A percentile compares a stretch with the other conserved stretches of the same genome.
phyloP scores from a whole-genome alignment of 805 yeast genomes.

The Lachancea nothofagi region DNA sequence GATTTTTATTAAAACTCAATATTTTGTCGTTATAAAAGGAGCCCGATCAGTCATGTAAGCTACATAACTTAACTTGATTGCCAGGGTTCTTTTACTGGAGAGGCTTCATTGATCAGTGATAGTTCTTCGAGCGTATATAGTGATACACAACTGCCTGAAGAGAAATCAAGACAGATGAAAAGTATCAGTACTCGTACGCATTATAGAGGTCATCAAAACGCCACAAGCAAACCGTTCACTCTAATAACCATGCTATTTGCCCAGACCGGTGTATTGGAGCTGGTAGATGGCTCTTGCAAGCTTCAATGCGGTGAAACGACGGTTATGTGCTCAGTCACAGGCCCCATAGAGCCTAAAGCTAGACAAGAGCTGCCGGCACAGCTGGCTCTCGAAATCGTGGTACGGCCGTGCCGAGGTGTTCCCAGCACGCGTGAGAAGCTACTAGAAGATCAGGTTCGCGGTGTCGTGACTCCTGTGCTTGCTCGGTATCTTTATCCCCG shows the following conservation, averaged over 20 bases:
- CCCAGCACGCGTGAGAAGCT: conserved; percentile 70
- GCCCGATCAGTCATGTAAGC: too few relatives aligned
- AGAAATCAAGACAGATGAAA: too few relatives aligned
- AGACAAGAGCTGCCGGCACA: conserved; percentile 80
- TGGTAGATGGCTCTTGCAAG: conserved; percentile 79
- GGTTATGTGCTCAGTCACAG: conserved; percentile 73
- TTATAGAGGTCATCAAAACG: too few relatives aligned
- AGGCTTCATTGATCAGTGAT: too few relatives aligned
- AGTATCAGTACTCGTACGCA: too few relatives aligned
- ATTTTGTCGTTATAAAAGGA: too few relatives aligned
- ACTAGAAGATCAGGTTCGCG: conserved; percentile 63
- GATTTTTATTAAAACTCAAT: too few relatives aligned
- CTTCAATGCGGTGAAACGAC: conserved; percentile 46
- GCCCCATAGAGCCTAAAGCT: conserved; percentile 81
- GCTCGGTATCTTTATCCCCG: conserved; percentile 68
- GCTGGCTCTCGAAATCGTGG: conserved; percentile 70
- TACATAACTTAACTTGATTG: too few relatives aligned
- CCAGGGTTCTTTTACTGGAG: too few relatives aligned
- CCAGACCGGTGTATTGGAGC: conserved; percentile 35
- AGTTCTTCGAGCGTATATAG: too few relatives aligned
- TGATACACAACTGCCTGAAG: too few relatives aligned
- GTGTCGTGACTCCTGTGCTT: conserved; percentile 56
- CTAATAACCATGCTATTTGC: conserved; percentile 2
- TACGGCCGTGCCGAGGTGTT: conserved; percentile 74
- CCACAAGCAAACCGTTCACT: too few relatives aligned